Evolutionary conservation across 73 alveolate species (phyloP).

Genomic region (Paramecium sexaurelia): DNA sequence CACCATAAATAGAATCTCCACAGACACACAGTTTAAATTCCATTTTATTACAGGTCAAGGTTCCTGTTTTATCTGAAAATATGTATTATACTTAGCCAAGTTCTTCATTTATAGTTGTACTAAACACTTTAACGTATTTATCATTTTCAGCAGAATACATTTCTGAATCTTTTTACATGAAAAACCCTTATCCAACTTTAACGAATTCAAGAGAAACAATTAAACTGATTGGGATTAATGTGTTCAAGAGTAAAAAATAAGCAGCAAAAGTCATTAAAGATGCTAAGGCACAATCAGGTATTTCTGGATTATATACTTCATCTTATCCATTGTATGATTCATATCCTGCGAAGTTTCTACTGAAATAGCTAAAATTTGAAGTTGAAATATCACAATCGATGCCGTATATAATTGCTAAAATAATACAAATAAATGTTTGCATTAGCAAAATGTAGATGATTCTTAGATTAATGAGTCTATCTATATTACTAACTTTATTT

Average conservation of each 20-base stretch:
- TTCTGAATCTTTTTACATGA: constrained; percentile 83
- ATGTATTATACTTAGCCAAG: constrained; percentile 75
- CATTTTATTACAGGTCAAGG: constrained; percentile 82
- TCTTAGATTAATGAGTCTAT: constrained; percentile 80
- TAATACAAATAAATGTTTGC: constrained; percentile 76
- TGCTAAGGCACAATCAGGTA: constrained; percentile 69
- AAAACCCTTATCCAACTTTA: constrained; percentile 88
- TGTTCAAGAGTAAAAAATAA: constrained; percentile 90
- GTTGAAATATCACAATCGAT: neutral
- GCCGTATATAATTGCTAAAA: constrained; percentile 54
- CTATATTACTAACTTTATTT: constrained; percentile 86
- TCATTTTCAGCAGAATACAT: constrained; percentile 88
- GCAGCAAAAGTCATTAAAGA: constrained; percentile 87
- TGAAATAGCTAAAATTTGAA: neutral
- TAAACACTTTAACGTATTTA: constrained; percentile 58
- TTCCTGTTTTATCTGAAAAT: constrained; percentile 84
- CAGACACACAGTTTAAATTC: constrained; percentile 70
- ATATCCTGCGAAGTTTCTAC: constrained; percentile 62
- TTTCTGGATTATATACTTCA: constrained; percentile 26
- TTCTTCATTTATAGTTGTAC: constrained; percentile 79
- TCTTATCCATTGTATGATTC: neutral
- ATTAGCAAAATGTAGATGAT: constrained; percentile 81
- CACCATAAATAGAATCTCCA: constrained; percentile 72
- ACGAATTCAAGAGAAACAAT: constrained; percentile 94
- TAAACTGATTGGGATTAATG: constrained; percentile 97